These are phyloP conservation scores for Aureobasidium uvarum DNA, from an alignment of 2,329 filamentous ascomycete genomes.

Conservation along the genomic window DNA sequence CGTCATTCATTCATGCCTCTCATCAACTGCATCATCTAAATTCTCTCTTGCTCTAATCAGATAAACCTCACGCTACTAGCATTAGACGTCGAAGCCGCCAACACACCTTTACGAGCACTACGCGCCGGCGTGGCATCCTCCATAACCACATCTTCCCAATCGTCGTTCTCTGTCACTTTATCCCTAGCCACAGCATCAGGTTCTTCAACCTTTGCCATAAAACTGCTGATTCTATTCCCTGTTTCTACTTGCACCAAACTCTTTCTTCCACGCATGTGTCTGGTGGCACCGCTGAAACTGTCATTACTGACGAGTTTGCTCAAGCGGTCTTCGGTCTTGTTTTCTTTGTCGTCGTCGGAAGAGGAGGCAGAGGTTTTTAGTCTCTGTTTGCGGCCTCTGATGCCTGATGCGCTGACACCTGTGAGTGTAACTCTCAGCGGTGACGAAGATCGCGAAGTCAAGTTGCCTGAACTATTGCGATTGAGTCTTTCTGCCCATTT, in stretches of 20 bases:
- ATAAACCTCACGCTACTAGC: conserved; percentile 15
- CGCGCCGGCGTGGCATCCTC: neutral
- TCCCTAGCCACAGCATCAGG: conserved; percentile 27
- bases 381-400: conserved; percentile 15
- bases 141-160: conserved; percentile 19
- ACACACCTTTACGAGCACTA: neutral
- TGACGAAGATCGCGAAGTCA: conserved; percentile 32
- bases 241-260: conserved; percentile 19
- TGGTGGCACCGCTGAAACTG: conserved; percentile 33
- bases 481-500: conserved; percentile 21
- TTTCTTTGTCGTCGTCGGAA: conserved; percentile 18
- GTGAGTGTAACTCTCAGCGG: conserved; percentile 29
- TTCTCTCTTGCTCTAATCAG: neutral
- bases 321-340: conserved; percentile 26
- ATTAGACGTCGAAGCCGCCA: conserved; percentile 15
- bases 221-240: conserved; percentile 34
- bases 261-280: conserved; percentile 25
- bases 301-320: conserved; percentile 35
- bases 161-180: conserved; percentile 28
- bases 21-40: neutral
- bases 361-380: neutral
- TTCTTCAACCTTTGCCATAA: conserved; percentile 33
- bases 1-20: neutral
- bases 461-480: conserved; percentile 29
- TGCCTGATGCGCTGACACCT: conserved; percentile 18